phyloP scores from a whole-genome alignment of 768 basidiomycete species.

The Collybiopsis luxurians region DNA sequence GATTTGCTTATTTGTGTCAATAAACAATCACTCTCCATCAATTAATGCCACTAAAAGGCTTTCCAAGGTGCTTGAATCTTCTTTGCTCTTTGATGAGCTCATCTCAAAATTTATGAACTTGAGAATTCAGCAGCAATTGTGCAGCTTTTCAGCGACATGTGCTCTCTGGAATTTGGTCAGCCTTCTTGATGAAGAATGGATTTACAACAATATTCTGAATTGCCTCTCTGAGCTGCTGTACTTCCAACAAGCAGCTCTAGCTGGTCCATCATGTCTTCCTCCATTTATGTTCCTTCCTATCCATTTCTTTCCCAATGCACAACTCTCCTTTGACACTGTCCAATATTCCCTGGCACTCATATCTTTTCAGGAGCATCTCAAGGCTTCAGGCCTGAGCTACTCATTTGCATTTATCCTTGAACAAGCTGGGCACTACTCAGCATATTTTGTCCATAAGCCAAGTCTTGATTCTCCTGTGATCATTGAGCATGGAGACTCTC shows the following conservation, averaged over 20 bases:
- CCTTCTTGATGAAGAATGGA: slow-evolving; percentile 20
- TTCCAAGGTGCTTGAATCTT: neutral
- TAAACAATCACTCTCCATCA: slow-evolving; percentile 9
- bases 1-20: slow-evolving; percentile 6
- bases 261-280: neutral
- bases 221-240: slow-evolving; percentile 16
- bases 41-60: slow-evolving; percentile 2
- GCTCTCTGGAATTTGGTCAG: slow-evolving; percentile 16
- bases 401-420: slow-evolving; percentile 9
- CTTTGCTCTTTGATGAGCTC: neutral
- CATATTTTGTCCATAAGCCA: neutral
- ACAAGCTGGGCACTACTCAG: slow-evolving; percentile 12
- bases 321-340: slow-evolving; percentile 6
- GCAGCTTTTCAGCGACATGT: slow-evolving; percentile 11
- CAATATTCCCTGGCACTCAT: slow-evolving; percentile 7
- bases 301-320: slow-evolving; percentile 12
- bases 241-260: slow-evolving; percentile 6
- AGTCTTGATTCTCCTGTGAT: no score
- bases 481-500: neutral
- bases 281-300: neutral
- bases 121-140: neutral
- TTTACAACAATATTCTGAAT: slow-evolving; percentile 20
- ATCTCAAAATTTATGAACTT: neutral
- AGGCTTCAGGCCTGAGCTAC: neutral
- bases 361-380: slow-evolving; percentile 6